These are phyloP conservation scores for Chlorella vulgaris DNA, from an alignment of 139 green algal species.

Conservation along the genomic window DNA sequence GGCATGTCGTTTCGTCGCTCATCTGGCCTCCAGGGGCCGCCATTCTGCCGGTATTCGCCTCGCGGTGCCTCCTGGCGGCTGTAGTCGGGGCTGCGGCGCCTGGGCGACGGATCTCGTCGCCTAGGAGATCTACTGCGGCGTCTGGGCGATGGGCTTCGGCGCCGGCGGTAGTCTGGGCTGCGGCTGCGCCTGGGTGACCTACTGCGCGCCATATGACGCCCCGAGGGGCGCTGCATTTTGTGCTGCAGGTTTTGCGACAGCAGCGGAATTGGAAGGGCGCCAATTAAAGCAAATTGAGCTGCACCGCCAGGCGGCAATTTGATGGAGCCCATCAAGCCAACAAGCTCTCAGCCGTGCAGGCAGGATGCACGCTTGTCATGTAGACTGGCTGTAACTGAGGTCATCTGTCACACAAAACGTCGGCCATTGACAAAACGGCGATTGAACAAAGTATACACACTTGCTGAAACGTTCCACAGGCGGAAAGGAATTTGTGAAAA, in stretches of 20 bases:
- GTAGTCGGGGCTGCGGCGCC: conserved; percentile 4
- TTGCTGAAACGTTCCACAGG: no score
- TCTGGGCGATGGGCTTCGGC: not conserved
- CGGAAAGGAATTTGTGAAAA: no score
- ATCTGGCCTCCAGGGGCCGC: not conserved
- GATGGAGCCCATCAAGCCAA: no score
- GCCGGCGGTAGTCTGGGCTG: conserved; percentile 23
- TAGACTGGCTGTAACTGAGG: no score
- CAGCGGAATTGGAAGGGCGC: no score
- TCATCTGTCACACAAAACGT: no score
- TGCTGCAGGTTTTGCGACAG: no score
- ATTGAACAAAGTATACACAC: no score
- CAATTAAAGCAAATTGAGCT: not conserved
- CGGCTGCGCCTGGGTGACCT: not conserved
- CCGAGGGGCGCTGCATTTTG: not conserved
- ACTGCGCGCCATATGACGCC: not conserved
- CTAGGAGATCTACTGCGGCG: not conserved
- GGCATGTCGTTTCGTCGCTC: not conserved
- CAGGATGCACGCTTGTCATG: no score
- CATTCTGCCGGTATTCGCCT: not conserved
- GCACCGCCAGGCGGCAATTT: not conserved
- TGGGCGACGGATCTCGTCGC: not conserved
- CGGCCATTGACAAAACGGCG: no score
- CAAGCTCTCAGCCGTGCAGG: no score
- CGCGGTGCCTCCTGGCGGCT: not conserved